These are phyloP conservation scores for Gastrolobium bilobum DNA, from an alignment of 306 rosid genomes.

Conservation along the genomic window DNA sequence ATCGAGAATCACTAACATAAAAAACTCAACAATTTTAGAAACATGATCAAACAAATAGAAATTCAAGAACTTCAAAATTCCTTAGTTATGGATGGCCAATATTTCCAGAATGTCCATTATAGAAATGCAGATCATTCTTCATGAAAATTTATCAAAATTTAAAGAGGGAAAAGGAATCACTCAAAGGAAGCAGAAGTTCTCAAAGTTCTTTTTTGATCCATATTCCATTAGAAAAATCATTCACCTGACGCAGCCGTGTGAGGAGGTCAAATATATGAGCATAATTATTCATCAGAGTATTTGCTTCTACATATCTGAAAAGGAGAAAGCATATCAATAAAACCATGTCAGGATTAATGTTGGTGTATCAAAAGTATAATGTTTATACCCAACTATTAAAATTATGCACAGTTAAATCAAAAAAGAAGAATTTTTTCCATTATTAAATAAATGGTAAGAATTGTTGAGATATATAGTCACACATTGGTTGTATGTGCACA, in stretches of 20 bases:
- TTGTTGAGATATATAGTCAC: too few species aligned
- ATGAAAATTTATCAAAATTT: constrained; percentile 15
- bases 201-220: neutral
- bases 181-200: constrained; percentile 3
- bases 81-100: neutral
- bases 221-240: constrained; percentile 32
- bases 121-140: constrained; percentile 8
- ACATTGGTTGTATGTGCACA: too few species aligned
- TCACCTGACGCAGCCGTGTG: constrained; percentile 91
- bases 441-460: neutral
- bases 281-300: constrained; percentile 78
- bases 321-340: constrained; percentile 46
- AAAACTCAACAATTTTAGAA: neutral
- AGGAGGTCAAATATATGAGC: constrained; percentile 98
- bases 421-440: neutral
- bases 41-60: neutral
- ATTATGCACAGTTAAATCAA: neutral
- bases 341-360: neutral
- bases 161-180: neutral
- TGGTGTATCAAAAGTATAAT: constrained; percentile 2
- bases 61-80: constrained; percentile 17
- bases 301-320: constrained; percentile 76
- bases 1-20: neutral
- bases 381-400: neutral
- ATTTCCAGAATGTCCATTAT: neutral